Percentiles rank a stretch among this genome's conserved stretches.
phyloP scores from a whole-genome alignment of 768 basidiomycete genomes.

The Lentinus tigrinus region DNA sequence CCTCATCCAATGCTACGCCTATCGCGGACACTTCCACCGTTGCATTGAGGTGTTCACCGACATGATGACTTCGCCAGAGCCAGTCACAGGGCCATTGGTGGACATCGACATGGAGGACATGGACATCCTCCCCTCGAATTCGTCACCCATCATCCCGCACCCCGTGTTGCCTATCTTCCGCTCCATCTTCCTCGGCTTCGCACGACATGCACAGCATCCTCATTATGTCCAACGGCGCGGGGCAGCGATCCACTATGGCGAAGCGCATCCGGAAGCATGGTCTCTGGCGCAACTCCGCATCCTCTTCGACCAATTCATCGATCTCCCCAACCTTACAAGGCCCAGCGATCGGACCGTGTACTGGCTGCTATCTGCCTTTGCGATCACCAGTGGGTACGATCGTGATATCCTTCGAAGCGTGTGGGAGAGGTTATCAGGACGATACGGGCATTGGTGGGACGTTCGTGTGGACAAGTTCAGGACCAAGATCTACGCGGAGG shows the following conservation, averaged over 20 bases:
- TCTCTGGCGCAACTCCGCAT: conserved; percentile 51
- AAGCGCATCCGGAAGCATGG: conserved; percentile 39
- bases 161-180: conserved; percentile 52
- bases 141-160: conserved; percentile 41
- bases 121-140: conserved; percentile 6
- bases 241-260: background rate
- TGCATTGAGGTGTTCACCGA: conserved; percentile 63
- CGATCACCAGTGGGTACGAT: conserved; percentile 56
- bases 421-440: conserved; percentile 54
- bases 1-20: conserved; percentile 69
- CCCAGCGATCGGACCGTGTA: conserved; percentile 51
- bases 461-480: conserved; percentile 44
- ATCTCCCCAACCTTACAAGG: conserved; percentile 43
- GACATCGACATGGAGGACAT: conserved; percentile 29
- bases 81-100: conserved; percentile 8
- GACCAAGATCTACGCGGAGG: conserved; percentile 34
- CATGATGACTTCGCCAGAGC: conserved; percentile 52
- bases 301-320: conserved; percentile 63
- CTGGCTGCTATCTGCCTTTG: conserved; percentile 69
- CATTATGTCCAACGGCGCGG: background rate
- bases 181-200: conserved; percentile 74
- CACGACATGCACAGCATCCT: conserved; percentile 44
- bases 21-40: conserved; percentile 61
- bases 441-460: conserved; percentile 49
- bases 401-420: conserved; percentile 47